Evolutionary conservation across 106 monocot genomes (phyloP).

Genomic region (Cymbidium sinense): DNA sequence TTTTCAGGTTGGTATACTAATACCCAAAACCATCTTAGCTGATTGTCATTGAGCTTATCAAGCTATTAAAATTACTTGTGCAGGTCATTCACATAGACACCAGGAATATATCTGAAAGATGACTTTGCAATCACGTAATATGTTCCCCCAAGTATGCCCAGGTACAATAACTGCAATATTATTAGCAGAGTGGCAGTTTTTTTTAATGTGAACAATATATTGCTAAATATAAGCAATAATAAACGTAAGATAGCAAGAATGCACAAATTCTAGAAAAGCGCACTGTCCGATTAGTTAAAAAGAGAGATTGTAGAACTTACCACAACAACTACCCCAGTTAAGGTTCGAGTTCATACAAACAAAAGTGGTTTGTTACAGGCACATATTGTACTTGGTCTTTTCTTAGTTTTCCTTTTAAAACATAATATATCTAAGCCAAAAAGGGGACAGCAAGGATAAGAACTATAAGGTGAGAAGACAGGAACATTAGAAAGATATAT

Average conservation of each 20-base stretch:
- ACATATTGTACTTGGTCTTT: no score
- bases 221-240: background rate
- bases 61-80: slow-evolving; percentile 47
- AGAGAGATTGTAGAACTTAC: background rate
- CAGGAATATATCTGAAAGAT: slow-evolving; percentile 90
- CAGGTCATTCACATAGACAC: slow-evolving; percentile 58
- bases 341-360: background rate
- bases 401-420: no score
- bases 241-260: slow-evolving; percentile 2
- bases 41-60: slow-evolving; percentile 5
- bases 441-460: no score
- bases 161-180: slow-evolving; percentile 64
- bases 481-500: no score
- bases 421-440: no score
- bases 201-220: background rate
- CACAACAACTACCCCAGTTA: background rate
- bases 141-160: slow-evolving; percentile 65
- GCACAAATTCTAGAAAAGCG: background rate
- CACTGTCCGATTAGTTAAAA: background rate
- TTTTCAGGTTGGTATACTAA: background rate
- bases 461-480: no score
- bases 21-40: background rate
- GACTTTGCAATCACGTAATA: slow-evolving; percentile 60
- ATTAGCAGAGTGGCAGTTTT: background rate
- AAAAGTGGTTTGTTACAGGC: no score